Evolutionary conservation across 225 moss, liverwort and hornwort genomes (phyloP).

Genomic region (Lunularia cruciata): DNA sequence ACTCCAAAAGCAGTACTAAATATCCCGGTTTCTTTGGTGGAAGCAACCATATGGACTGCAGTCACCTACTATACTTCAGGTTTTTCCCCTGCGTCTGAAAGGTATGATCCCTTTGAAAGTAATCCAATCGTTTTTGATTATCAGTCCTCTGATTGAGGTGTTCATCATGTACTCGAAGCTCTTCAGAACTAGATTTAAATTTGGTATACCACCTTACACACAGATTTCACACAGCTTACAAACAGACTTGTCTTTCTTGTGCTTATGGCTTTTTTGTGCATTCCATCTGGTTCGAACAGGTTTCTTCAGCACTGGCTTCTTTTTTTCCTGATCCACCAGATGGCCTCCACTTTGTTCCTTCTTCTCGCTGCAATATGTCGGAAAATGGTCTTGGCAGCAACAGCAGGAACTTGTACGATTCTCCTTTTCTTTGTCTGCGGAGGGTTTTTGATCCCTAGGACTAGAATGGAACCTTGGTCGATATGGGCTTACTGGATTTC

Average conservation of each 20-base stretch:
- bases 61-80: conserved; percentile 36
- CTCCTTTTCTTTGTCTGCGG: conserved; percentile 29
- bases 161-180: too few species aligned
- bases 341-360: conserved; percentile 35
- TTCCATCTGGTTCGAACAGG: conserved; percentile 44
- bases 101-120: too few species aligned
- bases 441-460: conserved; percentile 38
- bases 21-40: conserved; percentile 23
- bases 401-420: conserved; percentile 31
- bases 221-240: too few species aligned
- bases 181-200: too few species aligned
- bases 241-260: too few species aligned
- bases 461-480: conserved; percentile 70
- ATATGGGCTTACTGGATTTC: conserved; percentile 86
- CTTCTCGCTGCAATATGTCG: conserved; percentile 33
- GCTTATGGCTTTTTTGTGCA: too few species aligned
- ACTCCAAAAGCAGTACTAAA: conserved; percentile 18
- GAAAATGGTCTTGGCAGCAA: conserved; percentile 31
- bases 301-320: conserved; percentile 41
- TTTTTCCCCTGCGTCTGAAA: conserved; percentile 36
- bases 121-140: too few species aligned
- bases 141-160: too few species aligned
- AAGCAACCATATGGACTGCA: conserved; percentile 23
- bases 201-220: too few species aligned
- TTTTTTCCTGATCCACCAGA: conserved; percentile 34